Base-by-base conservation (phyloP, 345 rosid species). In the Hibiscus syriacus region DNA sequence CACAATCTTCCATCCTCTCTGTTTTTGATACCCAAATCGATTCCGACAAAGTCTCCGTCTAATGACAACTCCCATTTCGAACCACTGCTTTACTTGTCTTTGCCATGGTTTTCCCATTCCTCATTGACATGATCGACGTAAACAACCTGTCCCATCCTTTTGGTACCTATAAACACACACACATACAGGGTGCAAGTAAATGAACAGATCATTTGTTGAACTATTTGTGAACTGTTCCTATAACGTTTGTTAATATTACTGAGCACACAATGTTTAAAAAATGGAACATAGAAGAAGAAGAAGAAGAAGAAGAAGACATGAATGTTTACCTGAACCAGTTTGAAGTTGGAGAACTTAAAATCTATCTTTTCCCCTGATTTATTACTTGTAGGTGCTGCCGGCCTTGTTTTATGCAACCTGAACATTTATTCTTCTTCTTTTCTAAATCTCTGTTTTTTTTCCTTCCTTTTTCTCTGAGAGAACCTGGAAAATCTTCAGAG, bases 121-220 rank as follows among this genome's bases (percentile, higher is more conserved):
- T 81, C 53, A 72, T 75, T 1, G 84, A 81, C 54, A 82, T 16
- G 12, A 84, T 20, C 0, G 84, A 81, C 67, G 83, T 78, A 70
- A 70, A 70, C 68, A 87, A 71, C 71, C 76, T 83, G 76, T 87
- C 92, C 92, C 92, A 87, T 76, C 92, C 86, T 74, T 79, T 83
- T 63, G 92, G 89, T 4, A 82, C 88, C 88, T 86, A 71, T 46
- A 5, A n/a, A 6, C 13, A 8, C n/a, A 59, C 34, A n/a, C n/a
- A 22, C n/a, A n/a, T n/a, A n/a, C n/a, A n/a, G n/a, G n/a, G n/a
- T n/a, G n/a, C n/a, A n/a, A n/a, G n/a, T n/a, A n/a, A n/a, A n/a
- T n/a, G n/a, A n/a, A n/a, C n/a, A n/a, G n/a, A n/a, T n/a, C n/a
- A n/a, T n/a, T n/a, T n/a, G n/a, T n/a, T n/a, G n/a, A n/a, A n/a